A percentile compares a stretch with the other conserved stretches of the same genome.
Conservation (phyloP, 345 rosid genomes). For the Linum usitatissimum region DNA sequence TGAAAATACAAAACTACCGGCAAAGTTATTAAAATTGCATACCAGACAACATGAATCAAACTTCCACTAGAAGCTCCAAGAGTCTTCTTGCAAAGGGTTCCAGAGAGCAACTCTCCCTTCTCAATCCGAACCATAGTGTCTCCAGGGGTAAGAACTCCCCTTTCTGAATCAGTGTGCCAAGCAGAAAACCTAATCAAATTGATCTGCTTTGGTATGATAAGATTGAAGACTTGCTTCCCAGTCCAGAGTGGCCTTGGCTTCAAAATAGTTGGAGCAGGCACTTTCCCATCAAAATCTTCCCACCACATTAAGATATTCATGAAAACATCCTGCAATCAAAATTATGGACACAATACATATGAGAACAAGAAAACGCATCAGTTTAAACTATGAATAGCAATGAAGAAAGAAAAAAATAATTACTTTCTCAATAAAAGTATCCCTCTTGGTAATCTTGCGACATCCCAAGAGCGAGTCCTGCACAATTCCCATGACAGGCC, state of each 20-base stretch:
- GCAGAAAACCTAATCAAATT: constrained; percentile 77
- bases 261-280: constrained; percentile 88
- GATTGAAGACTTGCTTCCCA: constrained; percentile 95
- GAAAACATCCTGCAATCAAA: constrained; percentile 66
- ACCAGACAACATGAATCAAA: constrained; percentile 96
- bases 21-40: constrained; percentile 10
- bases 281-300: constrained; percentile 99
- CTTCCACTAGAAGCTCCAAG: constrained; percentile 89
- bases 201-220: constrained; percentile 95
- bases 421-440: constrained; percentile 96
- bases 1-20: neutral
- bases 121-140: constrained; percentile 92
- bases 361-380: neutral
- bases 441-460: constrained; percentile 96
- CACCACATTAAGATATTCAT: constrained; percentile 99
- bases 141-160: constrained; percentile 74
- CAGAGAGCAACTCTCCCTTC: constrained; percentile 81
- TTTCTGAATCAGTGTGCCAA: constrained; percentile 79
- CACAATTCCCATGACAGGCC: constrained; percentile 99
- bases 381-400: neutral
- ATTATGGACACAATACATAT: neutral
- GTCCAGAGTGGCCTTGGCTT: constrained; percentile 99
- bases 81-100: constrained; percentile 95
- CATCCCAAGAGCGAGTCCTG: constrained; percentile 96
- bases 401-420: constrained; percentile 2